Conservation (phyloP, 257 asterid genomes). For the Solanum tarijense region DNA sequence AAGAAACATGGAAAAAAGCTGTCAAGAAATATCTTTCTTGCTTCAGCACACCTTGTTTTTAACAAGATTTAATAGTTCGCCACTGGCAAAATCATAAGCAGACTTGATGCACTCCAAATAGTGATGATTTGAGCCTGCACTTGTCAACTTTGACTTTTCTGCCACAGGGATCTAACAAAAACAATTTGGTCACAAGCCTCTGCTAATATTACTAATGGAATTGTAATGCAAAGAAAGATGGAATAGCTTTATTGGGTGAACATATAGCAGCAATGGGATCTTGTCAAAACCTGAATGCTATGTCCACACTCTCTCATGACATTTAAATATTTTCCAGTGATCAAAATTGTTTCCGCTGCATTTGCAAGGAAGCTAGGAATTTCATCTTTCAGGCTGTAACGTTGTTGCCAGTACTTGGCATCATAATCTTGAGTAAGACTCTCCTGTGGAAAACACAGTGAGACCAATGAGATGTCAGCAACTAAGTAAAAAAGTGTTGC, state of each 20-base stretch:
- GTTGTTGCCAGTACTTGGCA: constrained; percentile 91
- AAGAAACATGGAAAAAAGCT: neutral
- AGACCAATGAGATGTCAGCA: constrained; percentile 5
- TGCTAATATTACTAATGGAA: constrained; percentile 11
- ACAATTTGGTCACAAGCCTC: constrained; percentile 24
- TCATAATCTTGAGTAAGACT: constrained; percentile 93
- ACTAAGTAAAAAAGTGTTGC: neutral
- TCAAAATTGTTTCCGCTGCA: constrained; percentile 93
- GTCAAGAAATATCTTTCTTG: neutral
- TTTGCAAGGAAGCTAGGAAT: constrained; percentile 88
- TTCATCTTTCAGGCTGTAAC: constrained; percentile 95
- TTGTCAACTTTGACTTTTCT: constrained; percentile 69
- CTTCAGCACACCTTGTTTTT: constrained; percentile 69
- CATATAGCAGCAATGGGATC: constrained; percentile 3
- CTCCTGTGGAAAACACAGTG: constrained; percentile 50
- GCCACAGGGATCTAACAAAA: constrained; percentile 71
- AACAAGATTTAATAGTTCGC: constrained; percentile 81
- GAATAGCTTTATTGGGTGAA: neutral
- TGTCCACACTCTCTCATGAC: constrained; percentile 99
- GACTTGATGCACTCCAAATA: constrained; percentile 87
- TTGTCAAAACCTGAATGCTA: constrained; percentile 56
- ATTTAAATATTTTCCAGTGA: constrained; percentile 90
- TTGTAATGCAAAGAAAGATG: neutral
- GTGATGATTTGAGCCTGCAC: constrained; percentile 82
- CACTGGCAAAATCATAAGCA: constrained; percentile 96